These are phyloP conservation scores for Lactarius indigo DNA, from an alignment of 768 basidiomycete species.

Conservation along the genomic window DNA sequence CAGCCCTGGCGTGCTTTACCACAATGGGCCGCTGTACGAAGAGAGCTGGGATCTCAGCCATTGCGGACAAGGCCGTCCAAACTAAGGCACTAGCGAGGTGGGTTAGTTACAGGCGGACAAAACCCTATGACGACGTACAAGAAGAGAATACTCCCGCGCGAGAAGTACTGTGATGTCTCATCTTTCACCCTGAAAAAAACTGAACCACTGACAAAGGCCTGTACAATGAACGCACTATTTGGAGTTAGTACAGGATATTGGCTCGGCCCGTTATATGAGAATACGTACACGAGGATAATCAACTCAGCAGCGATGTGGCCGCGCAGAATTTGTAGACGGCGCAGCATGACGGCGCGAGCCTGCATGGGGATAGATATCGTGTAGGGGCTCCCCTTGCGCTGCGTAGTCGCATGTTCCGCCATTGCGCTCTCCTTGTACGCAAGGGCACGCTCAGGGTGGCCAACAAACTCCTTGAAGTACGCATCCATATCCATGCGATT, in stretches of 20 bases:
- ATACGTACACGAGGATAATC: slow-evolving; percentile 29
- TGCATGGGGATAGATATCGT: slow-evolving; percentile 37
- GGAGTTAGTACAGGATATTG: not conserved
- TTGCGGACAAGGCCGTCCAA: slow-evolving; percentile 53
- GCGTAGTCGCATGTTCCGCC: slow-evolving; percentile 48
- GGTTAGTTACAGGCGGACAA: not conserved
- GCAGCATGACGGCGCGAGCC: slow-evolving; percentile 33
- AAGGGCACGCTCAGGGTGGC: slow-evolving; percentile 39
- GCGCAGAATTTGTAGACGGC: slow-evolving; percentile 36
- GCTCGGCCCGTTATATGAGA: not conserved
- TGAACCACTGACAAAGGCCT: slow-evolving; percentile 55
- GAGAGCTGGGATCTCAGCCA: slow-evolving; percentile 60
- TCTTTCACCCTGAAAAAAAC: slow-evolving; percentile 58
- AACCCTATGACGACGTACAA: slow-evolving; percentile 44
- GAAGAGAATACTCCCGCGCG: slow-evolving; percentile 76
- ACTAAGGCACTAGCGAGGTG: slow-evolving; percentile 46
- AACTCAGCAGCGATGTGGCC: slow-evolving; percentile 32
- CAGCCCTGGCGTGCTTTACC: slow-evolving; percentile 51
- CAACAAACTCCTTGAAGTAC: slow-evolving; percentile 45
- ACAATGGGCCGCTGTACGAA: slow-evolving; percentile 61
- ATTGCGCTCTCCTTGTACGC: slow-evolving; percentile 47
- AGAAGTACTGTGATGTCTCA: slow-evolving; percentile 60
- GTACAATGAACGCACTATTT: slow-evolving; percentile 51
- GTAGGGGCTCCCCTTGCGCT: slow-evolving; percentile 39
- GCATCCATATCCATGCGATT: slow-evolving; percentile 47